Evolutionary conservation across 495 filamentous ascomycete genomes (phyloP), one percentile per base, ranked within the genome.

Genomic region (Achaetomiella virescens): DNA sequence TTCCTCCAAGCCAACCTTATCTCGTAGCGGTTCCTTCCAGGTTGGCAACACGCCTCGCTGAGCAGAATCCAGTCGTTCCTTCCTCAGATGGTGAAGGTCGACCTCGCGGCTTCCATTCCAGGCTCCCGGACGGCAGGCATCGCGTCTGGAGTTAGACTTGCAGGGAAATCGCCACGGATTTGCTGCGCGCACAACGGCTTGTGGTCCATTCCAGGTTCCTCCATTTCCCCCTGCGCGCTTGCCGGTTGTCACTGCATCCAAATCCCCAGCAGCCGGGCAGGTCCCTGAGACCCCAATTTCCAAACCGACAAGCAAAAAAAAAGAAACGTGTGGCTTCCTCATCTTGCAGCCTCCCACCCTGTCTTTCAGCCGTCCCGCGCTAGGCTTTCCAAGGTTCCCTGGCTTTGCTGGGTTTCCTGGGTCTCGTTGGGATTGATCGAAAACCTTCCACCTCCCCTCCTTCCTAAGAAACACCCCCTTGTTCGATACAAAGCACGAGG

Each of bases 341-440:
- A 31, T 52, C 59, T 49, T 41, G 48, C 54, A 58, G 59, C 48
- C 44, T 50, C 43, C 50, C 53, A 52, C 50, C 46, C 35, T 52
- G 59, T 61, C 62, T 66, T 58, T 67, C 66, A 69, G 66, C 66
- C 64, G 60, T 66, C 55, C 57, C 61, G 61, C 66, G 58, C 66
- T 69, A 66, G 59, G 43, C 48, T 54, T 40, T 21, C 7, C 48
- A 10, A n/a, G 47, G 61, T 42, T 53, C 40, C 10, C 55, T 53
- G 58, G 54, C 59, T 54, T 61, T 58, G 55, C 27, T 31, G 27
- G 43, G 51, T 54, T 40, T 21, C 7, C 48, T 17, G 25, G 47
- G 61, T 46, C 43, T 27, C 10, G 27, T 52, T 53, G 58, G 54
- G 61, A 53, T 61, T 58, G 55, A 55, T 49, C 48, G 50, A 56